Base-by-base conservation (phyloP, 257 asterid species). In the Lantana camara region DNA sequence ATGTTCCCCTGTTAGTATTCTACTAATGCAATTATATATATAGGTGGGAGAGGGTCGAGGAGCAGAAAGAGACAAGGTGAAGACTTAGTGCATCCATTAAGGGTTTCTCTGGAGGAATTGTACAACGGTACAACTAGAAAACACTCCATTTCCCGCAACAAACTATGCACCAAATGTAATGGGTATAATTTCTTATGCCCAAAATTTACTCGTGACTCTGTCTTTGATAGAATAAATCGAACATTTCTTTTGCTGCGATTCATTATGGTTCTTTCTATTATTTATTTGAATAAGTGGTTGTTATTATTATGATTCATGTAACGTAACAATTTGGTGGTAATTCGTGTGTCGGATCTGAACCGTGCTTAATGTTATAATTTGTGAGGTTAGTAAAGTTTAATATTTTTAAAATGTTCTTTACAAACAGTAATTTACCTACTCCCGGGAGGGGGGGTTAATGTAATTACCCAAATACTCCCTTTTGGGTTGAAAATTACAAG, bases 81-180 rank as follows among this genome's bases (percentile, higher is more conserved):
- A 73, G 82, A 81, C 53, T 77, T 75, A 8, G 52, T 77, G 60
- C 91, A 79, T 68, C 68, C 70, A 3, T 57, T 84, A 42, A 76
- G 52, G 61, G 85, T 84, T 70, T 72, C 87, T 58, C 73, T 84
- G 29, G 87, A 76, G 40, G 83, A 84, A 47, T 65, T 81, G 76
- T 79, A 81, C 67, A 79, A 76, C 21, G 88, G 91, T 34, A 62
- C 82, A 60, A 68, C 80, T 37, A 84, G 71, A 57, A 81, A 72
- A 73, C 58, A 76, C 60, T 73, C 85, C 17, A 68, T 74, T 40
- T 74, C 83, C 49, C 76, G 83, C 67, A 76, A 77, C 21, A 60
- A 52, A 41, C 60, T 79, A 57, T 84, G 88, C 80, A 55, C 68
- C 52, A 77, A 79, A 73, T 81, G 91, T 70, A 76, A 81, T 60